Evolutionary conservation across 176 grass and related monocot species (phyloP).

Genomic region (Puya raimondii): DNA sequence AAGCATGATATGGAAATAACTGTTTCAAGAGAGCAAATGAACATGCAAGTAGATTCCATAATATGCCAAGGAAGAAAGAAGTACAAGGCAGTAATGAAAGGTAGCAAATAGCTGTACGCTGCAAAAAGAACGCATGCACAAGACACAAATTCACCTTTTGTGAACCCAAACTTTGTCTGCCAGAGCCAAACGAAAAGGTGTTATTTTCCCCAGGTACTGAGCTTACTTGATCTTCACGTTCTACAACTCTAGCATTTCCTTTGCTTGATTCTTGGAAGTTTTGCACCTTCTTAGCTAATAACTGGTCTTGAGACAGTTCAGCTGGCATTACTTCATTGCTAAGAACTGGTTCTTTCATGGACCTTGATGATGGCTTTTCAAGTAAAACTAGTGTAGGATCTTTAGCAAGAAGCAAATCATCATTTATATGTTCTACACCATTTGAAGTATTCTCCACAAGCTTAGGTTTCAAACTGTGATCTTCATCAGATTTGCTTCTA

Average conservation of each 20-base stretch:
- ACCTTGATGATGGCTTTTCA: conserved; percentile 46
- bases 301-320: conserved; percentile 33
- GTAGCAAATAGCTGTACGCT: neutral
- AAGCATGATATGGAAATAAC: too few relatives aligned
- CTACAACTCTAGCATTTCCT: conserved; percentile 31
- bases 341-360: conserved; percentile 30
- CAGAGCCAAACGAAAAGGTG: conserved; percentile 68
- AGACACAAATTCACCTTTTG: conserved; percentile 37
- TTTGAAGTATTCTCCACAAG: conserved; percentile 37
- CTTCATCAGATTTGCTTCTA: conserved; percentile 18
- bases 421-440: conserved; percentile 34
- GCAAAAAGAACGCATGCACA: neutral
- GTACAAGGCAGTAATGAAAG: neutral
- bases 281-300: conserved; percentile 20
- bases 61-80: neutral
- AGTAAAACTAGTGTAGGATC: conserved; percentile 73
- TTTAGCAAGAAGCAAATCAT: conserved; percentile 45
- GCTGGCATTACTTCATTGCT: conserved; percentile 22
- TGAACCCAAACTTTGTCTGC: conserved; percentile 48
- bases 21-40: too few relatives aligned
- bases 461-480: conserved; percentile 24
- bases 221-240: conserved; percentile 31
- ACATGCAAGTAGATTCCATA: too few relatives aligned
- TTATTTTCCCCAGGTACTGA: conserved; percentile 52
- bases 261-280: conserved; percentile 32